These are phyloP conservation scores for Prosopis cineraria DNA, from an alignment of 306 rosid genomes.

Conservation along the genomic window DNA sequence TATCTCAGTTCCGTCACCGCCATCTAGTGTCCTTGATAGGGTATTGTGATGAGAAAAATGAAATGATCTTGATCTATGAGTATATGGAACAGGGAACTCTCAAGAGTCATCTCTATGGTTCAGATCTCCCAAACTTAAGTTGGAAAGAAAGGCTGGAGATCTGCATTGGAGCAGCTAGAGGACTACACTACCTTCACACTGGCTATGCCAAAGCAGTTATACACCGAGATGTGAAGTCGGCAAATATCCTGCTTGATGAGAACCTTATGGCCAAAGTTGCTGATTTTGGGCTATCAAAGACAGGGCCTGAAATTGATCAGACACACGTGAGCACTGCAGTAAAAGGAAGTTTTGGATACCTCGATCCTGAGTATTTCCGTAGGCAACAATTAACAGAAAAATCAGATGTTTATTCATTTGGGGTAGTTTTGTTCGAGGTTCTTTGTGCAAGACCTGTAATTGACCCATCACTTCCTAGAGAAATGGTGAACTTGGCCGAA, in stretches of 20 bases:
- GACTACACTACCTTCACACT: slow-evolving; percentile 97
- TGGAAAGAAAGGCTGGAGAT: slow-evolving; percentile 90
- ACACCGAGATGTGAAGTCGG: slow-evolving; percentile 97
- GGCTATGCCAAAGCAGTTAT: slow-evolving; percentile 90
- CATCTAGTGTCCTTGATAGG: slow-evolving; percentile 93
- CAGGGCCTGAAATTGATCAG: slow-evolving; percentile 93
- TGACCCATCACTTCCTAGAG: slow-evolving; percentile 88
- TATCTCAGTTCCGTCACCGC: slow-evolving; percentile 94
- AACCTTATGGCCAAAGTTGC: slow-evolving; percentile 98
- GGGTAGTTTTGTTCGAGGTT: slow-evolving; percentile 89
- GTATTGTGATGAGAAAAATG: slow-evolving; percentile 86
- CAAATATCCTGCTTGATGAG: slow-evolving; percentile 92
- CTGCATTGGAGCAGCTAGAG: slow-evolving; percentile 94
- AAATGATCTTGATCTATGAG: slow-evolving; percentile 93
- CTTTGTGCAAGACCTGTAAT: slow-evolving; percentile 93
- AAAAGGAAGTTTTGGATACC: slow-evolving; percentile 96
- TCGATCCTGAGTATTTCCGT: slow-evolving; percentile 94
- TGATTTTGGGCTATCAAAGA: slow-evolving; percentile 91
- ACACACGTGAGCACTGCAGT: slow-evolving; percentile 98
- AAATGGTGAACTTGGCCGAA: slow-evolving; percentile 94
- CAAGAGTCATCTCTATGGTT: slow-evolving; percentile 86
- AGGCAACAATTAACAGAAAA: slow-evolving; percentile 92
- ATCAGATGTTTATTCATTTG: slow-evolving; percentile 94
- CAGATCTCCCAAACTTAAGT: slow-evolving; percentile 72
- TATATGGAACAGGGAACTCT: slow-evolving; percentile 95